Evolutionary conservation across 2,329 filamentous ascomycete species (phyloP).

Genomic region (Diaporthe sp.): DNA sequence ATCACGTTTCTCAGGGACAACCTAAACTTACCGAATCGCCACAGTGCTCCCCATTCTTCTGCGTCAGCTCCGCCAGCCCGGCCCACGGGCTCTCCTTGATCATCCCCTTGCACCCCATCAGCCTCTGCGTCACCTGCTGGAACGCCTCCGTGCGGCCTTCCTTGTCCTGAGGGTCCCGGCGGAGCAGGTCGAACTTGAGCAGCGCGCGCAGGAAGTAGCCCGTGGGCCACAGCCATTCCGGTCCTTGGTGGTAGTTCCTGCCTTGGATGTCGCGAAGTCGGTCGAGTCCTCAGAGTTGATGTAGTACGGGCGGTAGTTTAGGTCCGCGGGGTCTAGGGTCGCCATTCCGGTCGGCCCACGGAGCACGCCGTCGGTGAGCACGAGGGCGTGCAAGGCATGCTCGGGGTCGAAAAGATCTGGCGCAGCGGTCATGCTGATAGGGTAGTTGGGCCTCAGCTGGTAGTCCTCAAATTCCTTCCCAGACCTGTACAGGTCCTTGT

Average conservation of each 20-base stretch:
- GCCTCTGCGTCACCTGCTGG: slow-evolving; percentile 89
- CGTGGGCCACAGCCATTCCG: slow-evolving; percentile 98
- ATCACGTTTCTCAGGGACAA: too few species aligned
- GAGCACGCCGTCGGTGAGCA: slow-evolving; percentile 81
- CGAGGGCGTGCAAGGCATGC: slow-evolving; percentile 83
- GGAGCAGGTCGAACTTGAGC: slow-evolving; percentile 86
- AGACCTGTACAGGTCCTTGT: slow-evolving; percentile 95
- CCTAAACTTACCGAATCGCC: slow-evolving; percentile 79
- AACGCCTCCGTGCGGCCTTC: slow-evolving; percentile 87
- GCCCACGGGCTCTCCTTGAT: slow-evolving; percentile 87
- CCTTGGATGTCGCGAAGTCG: slow-evolving; percentile 92
- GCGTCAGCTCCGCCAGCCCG: slow-evolving; percentile 91
- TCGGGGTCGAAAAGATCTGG: slow-evolving; percentile 84
- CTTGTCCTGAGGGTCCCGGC: slow-evolving; percentile 64
- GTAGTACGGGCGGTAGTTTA: slow-evolving; percentile 96
- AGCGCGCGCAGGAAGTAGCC: slow-evolving; percentile 95
- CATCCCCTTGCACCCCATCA: slow-evolving; percentile 86
- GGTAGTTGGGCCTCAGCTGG: slow-evolving; percentile 92
- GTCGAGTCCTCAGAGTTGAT: slow-evolving; percentile 92
- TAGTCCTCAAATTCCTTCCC: slow-evolving; percentile 98
- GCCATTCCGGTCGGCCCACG: slow-evolving; percentile 94
- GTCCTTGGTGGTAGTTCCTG: slow-evolving; percentile 97
- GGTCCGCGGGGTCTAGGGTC: slow-evolving; percentile 89
- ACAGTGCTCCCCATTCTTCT: slow-evolving; percentile 87
- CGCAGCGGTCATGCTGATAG: slow-evolving; percentile 94